Evolutionary conservation across 2,329 filamentous ascomycete genomes (phyloP), one percentile per base, ranked within the genome.

Genomic region (Tolypocladium paradoxum): DNA sequence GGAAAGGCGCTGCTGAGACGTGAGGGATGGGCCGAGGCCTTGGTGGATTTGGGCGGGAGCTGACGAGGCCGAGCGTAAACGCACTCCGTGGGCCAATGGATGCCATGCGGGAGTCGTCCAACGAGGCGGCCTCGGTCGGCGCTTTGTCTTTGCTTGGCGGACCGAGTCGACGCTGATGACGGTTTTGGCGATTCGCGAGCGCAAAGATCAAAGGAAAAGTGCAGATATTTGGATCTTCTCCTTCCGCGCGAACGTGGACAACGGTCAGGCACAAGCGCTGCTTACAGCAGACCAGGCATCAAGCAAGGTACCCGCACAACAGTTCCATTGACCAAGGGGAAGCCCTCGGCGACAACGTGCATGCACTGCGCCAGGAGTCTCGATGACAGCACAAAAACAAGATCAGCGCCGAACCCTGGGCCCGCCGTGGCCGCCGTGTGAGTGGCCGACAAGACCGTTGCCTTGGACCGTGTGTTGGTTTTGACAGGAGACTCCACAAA

Each of bases 361-460:
- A 6, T 7, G 33, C 33, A 14, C 33, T 6, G 33, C 33, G 33
- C 34, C 16, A 35, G 34, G 18, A 18, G 51, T 24, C 47, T 58
- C 65, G 68, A 70, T 70, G 67, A 61, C 61, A 56, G 57, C 53
- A 59, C 57, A 64, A 70, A 70, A 63, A n/a, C 59, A 55, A 70
- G 68, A 70, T 70, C 56, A 40, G 24, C 43, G 22, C 40, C 51
- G 27, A 20, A 3, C 6, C 20, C 24, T 12, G 43, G 9, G 11
- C 20, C 20, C 22, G 11, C 49, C n/a, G 38, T 43, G 16, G 38
- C 35, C 60, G 49, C 18, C 52, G 36, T 22, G 40, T 35, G 18
- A n/a, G 43, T n/a, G 43, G 43, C 20, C 27, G 24, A 46, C 27
- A 31, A 46, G 43, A 31, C 43, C 8, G 22, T 7, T 22, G 9